These are phyloP conservation scores for Rossbeevera mucosa DNA, from an alignment of 768 basidiomycete species.

Conservation along the genomic window DNA sequence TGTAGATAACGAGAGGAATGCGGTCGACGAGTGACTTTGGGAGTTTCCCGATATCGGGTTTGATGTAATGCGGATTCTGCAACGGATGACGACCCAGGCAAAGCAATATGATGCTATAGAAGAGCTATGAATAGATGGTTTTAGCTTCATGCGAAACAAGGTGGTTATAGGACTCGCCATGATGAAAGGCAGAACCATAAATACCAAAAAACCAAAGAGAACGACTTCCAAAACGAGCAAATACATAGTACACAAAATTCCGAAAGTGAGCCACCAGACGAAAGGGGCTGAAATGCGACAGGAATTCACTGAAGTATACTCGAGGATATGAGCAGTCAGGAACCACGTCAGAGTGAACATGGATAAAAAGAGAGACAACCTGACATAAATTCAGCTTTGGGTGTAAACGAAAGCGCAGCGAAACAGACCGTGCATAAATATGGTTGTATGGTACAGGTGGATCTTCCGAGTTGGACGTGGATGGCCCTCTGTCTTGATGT, in stretches of 20 bases:
- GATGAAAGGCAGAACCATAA: slow-evolving; percentile 73
- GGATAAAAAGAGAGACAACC: slow-evolving; percentile 62
- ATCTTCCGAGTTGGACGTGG: slow-evolving; percentile 23
- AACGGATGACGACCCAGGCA: slow-evolving; percentile 78
- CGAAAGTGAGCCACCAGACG: slow-evolving; percentile 84
- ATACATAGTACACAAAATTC: slow-evolving; percentile 75
- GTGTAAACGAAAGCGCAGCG: not conserved
- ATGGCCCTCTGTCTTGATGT: slow-evolving; percentile 19
- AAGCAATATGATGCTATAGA: slow-evolving; percentile 75
- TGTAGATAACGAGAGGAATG: slow-evolving; percentile 83
- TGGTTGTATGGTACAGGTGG: slow-evolving; percentile 23
- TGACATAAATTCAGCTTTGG: slow-evolving; percentile 15
- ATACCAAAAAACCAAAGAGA: slow-evolving; percentile 69
- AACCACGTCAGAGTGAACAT: slow-evolving; percentile 80
- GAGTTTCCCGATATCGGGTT: slow-evolving; percentile 74
- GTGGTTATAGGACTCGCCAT: slow-evolving; percentile 50
- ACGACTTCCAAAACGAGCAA: slow-evolving; percentile 69
- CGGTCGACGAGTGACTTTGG: slow-evolving; percentile 66
- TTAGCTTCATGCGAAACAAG: slow-evolving; percentile 3
- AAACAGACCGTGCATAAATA: slow-evolving; percentile 27
- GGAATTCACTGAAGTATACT: slow-evolving; percentile 69
- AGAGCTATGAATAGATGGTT: slow-evolving; percentile 41
- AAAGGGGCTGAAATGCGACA: slow-evolving; percentile 75
- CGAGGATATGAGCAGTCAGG: slow-evolving; percentile 71
- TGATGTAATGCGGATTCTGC: slow-evolving; percentile 67